phyloP scores from a whole-genome alignment of 345 rosid genomes.

The Melaleuca alternifolia region DNA sequence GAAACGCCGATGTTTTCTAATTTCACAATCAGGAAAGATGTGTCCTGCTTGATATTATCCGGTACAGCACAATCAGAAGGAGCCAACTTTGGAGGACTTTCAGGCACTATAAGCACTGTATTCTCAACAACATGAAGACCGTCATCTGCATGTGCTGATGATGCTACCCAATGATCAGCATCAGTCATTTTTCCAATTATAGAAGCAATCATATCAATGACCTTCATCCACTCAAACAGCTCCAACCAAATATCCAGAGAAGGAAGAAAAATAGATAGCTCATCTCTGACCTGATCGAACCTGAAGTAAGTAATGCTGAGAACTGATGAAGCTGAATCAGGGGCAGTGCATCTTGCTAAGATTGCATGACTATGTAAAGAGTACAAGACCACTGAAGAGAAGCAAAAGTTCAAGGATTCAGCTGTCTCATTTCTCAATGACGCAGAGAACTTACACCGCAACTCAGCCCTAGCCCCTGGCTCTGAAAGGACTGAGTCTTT shows the following conservation, averaged over 20 bases:
- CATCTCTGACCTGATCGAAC: slow-evolving; percentile 20
- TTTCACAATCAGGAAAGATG: slow-evolving; percentile 17
- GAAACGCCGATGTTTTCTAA: slow-evolving; percentile 47
- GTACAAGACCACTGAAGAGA: slow-evolving; percentile 37
- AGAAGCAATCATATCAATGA: slow-evolving; percentile 27
- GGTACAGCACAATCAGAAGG: slow-evolving; percentile 11
- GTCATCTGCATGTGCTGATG: slow-evolving; percentile 9
- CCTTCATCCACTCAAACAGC: slow-evolving; percentile 39
- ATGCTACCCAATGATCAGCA: slow-evolving; percentile 4
- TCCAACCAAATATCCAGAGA: slow-evolving; percentile 71
- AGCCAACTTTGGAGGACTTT: slow-evolving; percentile 10
- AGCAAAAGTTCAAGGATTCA: slow-evolving; percentile 26
- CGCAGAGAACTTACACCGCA: slow-evolving; percentile 44
- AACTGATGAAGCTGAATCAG: slow-evolving; percentile 31
- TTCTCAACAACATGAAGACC: not conserved
- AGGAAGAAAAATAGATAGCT: slow-evolving; percentile 52
- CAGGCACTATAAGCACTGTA: slow-evolving; percentile 7
- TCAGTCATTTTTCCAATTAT: slow-evolving; percentile 25
- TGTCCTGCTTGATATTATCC: slow-evolving; percentile 12
- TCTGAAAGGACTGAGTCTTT: slow-evolving; percentile 25
- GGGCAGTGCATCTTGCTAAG: slow-evolving; percentile 43
- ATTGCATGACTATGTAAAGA: slow-evolving; percentile 39
- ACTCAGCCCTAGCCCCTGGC: slow-evolving; percentile 51
- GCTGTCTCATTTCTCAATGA: slow-evolving; percentile 43
- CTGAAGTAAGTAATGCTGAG: slow-evolving; percentile 32